Base-by-base conservation (phyloP, 164 flowering plant species). In the Paratinospora sagittata region DNA sequence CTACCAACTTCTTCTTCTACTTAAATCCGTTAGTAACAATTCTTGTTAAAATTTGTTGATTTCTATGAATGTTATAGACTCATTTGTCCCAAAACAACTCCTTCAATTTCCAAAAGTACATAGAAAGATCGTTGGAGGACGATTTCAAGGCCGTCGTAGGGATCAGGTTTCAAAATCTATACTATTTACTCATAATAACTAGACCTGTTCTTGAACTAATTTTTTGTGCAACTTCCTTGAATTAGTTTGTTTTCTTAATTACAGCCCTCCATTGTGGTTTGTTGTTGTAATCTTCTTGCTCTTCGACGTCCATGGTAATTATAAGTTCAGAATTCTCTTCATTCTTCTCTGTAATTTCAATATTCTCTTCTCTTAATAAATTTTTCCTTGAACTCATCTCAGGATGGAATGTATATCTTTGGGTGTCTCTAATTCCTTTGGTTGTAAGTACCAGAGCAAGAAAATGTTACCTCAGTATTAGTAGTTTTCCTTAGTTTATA, bases 131-230 rank as follows among this genome's bases (percentile, higher is more conserved):
- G 1, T 73, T 89, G 68, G 90, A 89, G 52, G 91, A 89, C 68
- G 94, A 89, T 80, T 88, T 89, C 79, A 86, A 84, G 77, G 78
- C 67, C 21, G 84, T 89, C 19, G 86, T 89, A 27, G 88, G 90
- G 27, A 84, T 89, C 79, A 88, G 88, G 93, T 86, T 16, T 43
- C 26, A 9, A 34, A 33, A 27, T 23, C 61, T 21, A 34, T 17
- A 19, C 21, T 9, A 33, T 13, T 49, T 24, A n/a, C n/a, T 1
- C 14, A 43, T 7, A 43, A 66, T 8, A 41, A 23, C 34, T 66
- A 19, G 34, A 26, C 34, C 24, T 61, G 34, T 27, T 26, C 16
- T 61, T 61, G 3, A 11, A 26, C 30, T 26, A 11, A 23, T 61
- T 61, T 39, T 49, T 89, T 89, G 14, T n/a, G 14, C 26, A 61